Base-by-base conservation (phyloP, 2,329 filamentous ascomycete species). In the Aspergillus texensis region DNA sequence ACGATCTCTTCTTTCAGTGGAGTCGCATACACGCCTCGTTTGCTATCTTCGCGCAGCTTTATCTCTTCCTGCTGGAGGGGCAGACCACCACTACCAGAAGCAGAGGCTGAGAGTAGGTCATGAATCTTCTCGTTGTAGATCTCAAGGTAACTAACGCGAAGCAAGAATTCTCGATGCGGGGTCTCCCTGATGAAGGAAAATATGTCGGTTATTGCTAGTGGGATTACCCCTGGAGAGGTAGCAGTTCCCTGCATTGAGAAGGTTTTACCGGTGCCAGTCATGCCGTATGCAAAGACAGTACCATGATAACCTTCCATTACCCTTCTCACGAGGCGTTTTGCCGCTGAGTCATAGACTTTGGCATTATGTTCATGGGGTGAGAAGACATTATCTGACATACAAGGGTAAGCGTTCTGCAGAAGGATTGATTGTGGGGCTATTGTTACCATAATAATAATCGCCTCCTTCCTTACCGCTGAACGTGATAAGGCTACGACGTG, bases 281-380 rank as follows among this genome's bases (percentile, higher is more conserved):
- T 98, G 74, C 95, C 95, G 77, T 99, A 99, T 21, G 94, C 94
- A 77, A 99, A 98, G 28, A 99, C 95, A 1, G 95, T 99, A 63
- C 94, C 95, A 74, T 98, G 94, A 77, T 98, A 99, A 48, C 95
- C 95, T 82, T 99, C 95, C 95, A 99, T 99, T 57, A 99, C 95
- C 72, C 95, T 87, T 70, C 95, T 91, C 54, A 99, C 95, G 58
- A 99, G 84, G 66, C 95, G 91, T 80, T 98, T 98, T 50, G 95
- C 95, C 53, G 88, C 92, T 67, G 94, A 89, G 79, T 99, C 95
- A 77, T 99, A 99, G 11, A 99, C 95, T 75, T 91, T 90, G 59
- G 92, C 89, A 76, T 99, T 99, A 76, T 97, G 92, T 75, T 99
- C 94, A 75, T 96, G 89, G 21, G 93, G 91, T 57, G 92, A 89